A percentile compares a stretch with the other conserved stretches of the same genome.
Evolutionary conservation across 768 basidiomycete species (phyloP).

Genomic region (Clitopilus passeckerianus): DNA sequence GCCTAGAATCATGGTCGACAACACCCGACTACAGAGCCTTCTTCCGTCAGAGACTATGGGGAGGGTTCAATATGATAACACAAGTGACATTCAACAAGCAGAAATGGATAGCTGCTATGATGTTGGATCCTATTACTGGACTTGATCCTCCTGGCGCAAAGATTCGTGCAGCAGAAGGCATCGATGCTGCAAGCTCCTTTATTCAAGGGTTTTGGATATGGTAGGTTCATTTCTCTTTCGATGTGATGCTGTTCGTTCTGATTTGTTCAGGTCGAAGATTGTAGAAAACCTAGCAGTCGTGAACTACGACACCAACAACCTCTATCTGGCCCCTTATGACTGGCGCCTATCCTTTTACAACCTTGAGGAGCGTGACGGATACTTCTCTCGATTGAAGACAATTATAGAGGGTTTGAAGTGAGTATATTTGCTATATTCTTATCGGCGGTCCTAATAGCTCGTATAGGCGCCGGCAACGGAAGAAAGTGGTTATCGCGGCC

Average conservation of each 20-base stretch:
- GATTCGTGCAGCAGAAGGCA: slow-evolving; percentile 88
- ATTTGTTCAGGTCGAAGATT: slow-evolving; percentile 68
- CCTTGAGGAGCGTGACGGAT: slow-evolving; percentile 86
- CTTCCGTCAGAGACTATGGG: slow-evolving; percentile 88
- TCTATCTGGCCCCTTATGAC: slow-evolving; percentile 83
- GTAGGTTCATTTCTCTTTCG: slow-evolving; percentile 28
- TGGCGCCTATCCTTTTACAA: slow-evolving; percentile 90
- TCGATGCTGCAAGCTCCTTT: slow-evolving; percentile 84
- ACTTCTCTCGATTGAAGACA: slow-evolving; percentile 78
- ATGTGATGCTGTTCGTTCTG: background rate
- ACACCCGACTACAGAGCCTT: slow-evolving; percentile 78
- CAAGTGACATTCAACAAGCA: slow-evolving; percentile 82
- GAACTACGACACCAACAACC: slow-evolving; percentile 88
- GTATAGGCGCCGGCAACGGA: slow-evolving; percentile 57
- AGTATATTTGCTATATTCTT: slow-evolving; percentile 12
- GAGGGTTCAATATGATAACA: slow-evolving; percentile 77
- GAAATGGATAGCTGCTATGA: slow-evolving; percentile 85
- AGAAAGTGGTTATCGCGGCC: slow-evolving; percentile 78
- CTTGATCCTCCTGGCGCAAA: slow-evolving; percentile 84
- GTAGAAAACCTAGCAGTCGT: slow-evolving; percentile 92
- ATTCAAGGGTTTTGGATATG: slow-evolving; percentile 95
- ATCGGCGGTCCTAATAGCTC: background rate
- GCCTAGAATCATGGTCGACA: slow-evolving; percentile 93
- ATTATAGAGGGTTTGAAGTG: slow-evolving; percentile 79
- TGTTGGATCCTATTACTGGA: slow-evolving; percentile 88